phyloP scores from a whole-genome alignment of 352 stramenopile species.

The Phytophthora podocarpi region DNA sequence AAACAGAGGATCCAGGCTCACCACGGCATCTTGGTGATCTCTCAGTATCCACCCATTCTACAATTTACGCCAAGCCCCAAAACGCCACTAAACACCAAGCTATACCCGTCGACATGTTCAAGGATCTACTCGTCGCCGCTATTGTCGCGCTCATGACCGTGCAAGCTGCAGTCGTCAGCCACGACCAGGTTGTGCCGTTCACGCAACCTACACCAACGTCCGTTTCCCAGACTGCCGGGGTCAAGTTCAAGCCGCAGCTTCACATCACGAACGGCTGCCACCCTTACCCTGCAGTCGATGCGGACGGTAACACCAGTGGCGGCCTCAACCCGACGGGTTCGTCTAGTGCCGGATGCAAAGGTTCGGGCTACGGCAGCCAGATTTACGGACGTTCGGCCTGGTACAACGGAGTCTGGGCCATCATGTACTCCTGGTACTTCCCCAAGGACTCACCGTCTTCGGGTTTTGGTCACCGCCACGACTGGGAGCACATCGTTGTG shows the following conservation, averaged over 20 bases:
- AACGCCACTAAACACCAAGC: too few relatives aligned
- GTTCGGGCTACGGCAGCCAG: constrained; percentile 5
- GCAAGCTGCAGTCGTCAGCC: too few relatives aligned
- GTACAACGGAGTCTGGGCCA: constrained; percentile 1
- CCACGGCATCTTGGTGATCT: too few relatives aligned
- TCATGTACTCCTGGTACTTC: constrained; percentile 5
- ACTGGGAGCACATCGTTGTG: not conserved
- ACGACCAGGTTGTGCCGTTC: too few relatives aligned
- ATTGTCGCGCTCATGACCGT: too few relatives aligned
- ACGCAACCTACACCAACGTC: constrained; percentile 6
- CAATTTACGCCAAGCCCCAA: too few relatives aligned
- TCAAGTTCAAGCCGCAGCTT: not conserved
- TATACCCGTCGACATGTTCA: too few relatives aligned
- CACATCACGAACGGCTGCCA: constrained; percentile 5
- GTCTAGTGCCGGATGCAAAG: constrained; percentile 4
- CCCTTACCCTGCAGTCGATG: not conserved
- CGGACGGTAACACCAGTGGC: not conserved
- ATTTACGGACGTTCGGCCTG: not conserved
- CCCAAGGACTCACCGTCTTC: constrained; percentile 1
- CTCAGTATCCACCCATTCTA: too few relatives aligned
- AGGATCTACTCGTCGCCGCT: too few relatives aligned
- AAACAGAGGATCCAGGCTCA: too few relatives aligned
- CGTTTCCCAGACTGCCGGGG: not conserved
- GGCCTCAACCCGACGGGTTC: not conserved
- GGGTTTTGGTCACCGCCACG: not conserved